Conservation (phyloP, 148 eudicot species). For the Amaranthus palmeri region DNA sequence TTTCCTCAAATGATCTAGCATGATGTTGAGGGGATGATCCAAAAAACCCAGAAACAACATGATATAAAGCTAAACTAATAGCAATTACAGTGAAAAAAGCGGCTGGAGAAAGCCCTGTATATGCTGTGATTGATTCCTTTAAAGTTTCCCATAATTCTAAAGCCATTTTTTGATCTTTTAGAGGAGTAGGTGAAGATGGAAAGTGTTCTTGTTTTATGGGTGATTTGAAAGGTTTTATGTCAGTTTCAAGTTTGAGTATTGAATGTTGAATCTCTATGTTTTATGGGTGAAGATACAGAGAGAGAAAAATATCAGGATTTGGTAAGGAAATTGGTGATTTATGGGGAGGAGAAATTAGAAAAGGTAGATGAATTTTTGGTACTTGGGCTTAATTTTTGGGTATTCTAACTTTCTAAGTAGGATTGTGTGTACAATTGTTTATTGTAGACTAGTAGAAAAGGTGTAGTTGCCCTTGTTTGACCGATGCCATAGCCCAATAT, state of each 20-base stretch:
- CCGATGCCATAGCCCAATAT: no score
- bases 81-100: constrained; percentile 71
- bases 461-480: no score
- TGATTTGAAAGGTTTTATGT: no score
- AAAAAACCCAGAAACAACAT: constrained; percentile 48
- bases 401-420: not conserved
- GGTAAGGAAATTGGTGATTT: not conserved
- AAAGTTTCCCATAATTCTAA: constrained; percentile 64
- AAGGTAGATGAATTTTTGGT: constrained; percentile 21
- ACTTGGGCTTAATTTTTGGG: constrained; percentile 14
- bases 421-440: no score
- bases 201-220: no score
- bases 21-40: constrained; percentile 39
- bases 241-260: no score
- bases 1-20: constrained; percentile 30
- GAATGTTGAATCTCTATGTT: not conserved
- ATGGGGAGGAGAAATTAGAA: not conserved
- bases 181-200: no score
- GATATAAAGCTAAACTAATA: constrained; percentile 65
- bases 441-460: no score
- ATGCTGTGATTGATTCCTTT: constrained; percentile 58
- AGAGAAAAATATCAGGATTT: constrained; percentile 4
- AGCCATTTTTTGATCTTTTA: constrained; percentile 41
- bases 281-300: not conserved
- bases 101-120: constrained; percentile 76